Percentiles rank a stretch among this genome's conserved stretches.
Evolutionary conservation across 805 yeast species (phyloP).

Genomic region (Torulaspora quercuum): DNA sequence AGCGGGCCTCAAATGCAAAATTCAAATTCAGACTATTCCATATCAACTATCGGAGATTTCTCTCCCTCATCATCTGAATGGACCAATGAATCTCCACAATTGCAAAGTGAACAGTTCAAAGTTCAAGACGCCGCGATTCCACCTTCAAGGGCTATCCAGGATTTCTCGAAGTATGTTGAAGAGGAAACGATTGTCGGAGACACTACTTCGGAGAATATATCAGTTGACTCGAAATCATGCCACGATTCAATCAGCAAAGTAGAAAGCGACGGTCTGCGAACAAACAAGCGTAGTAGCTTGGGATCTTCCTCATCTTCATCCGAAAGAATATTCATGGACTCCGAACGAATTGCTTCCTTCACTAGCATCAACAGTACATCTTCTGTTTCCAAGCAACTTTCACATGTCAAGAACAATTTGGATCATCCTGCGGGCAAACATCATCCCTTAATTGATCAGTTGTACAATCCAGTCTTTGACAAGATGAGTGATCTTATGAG

Average conservation of each 20-base stretch:
- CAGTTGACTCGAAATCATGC: background rate
- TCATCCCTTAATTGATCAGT: conserved; percentile 48
- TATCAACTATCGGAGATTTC: conserved; percentile 44
- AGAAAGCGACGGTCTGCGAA: conserved; percentile 2
- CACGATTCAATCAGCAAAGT: background rate
- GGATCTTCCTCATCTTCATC: conserved; percentile 20
- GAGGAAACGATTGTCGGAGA: conserved; percentile 5
- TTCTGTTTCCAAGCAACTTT: conserved; percentile 17
- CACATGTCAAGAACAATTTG: conserved; percentile 5
- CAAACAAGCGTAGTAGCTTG: conserved; percentile 13
- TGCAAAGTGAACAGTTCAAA: conserved; percentile 18
- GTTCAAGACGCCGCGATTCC: conserved; percentile 35
- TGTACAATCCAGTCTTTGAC: conserved; percentile 57
- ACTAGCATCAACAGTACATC: conserved; percentile 30
- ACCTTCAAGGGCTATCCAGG: conserved; percentile 41
- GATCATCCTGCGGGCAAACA: conserved; percentile 17
- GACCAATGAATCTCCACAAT: conserved; percentile 41
- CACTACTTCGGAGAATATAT: conserved; percentile 1
- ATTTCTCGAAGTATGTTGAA: conserved; percentile 39
- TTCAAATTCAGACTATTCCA: conserved; percentile 37
- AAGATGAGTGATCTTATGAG: conserved; percentile 41
- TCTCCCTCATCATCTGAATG: conserved; percentile 47
- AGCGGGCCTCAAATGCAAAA: conserved; percentile 26
- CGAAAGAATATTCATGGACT: conserved; percentile 30
- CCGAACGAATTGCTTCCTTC: conserved; percentile 26